Base-by-base conservation (phyloP, 139 green algal genomes). In the Diplosphaera chodatii region DNA sequence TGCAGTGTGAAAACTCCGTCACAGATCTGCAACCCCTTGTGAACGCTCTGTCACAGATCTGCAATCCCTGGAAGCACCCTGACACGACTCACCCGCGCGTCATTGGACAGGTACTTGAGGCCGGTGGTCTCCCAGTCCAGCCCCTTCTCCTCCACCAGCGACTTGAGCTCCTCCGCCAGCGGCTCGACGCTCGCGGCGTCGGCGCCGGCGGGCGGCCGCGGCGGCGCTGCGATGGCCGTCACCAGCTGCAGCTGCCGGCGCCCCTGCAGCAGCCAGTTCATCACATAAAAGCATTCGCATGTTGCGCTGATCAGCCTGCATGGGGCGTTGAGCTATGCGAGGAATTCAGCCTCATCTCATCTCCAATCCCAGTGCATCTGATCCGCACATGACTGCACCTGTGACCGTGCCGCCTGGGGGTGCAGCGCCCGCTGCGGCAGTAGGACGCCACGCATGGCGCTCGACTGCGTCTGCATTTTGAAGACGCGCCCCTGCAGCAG, bases 91-190 rank as follows among this genome's bases (percentile, higher is more conserved):
- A 86, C 75, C 56, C 82, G 73, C 4, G 86, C 88, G 1, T 84
- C 81, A 41, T 92, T 79, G 28, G 81, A 59, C 27, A 94, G 72
- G 63, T 88, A 82, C 76, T 84, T 85, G 3, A 93, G 80, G 1
- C 86, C 86, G 41, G 68, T 79, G 21, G 28, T 69, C 28, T 82
- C 79, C 25, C 80, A 74, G 40, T 87, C 82, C 8, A 68, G 5
- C 5, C 68, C 72, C 15, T 65, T 28, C 56, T 82, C 78, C 4
- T 70, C 70, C 56, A 84, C 62, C 32, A 73, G 74, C 3, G 65
- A 56, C 62, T 74, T 64, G 16, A 84, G 69, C 63, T 82, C 75
- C 0, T 80, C 73, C 23, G 33, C 68, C 8, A 78, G 55, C 2
- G 66, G 65, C 22, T 34, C 32, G 55, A 69, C 30, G 25, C 73